Base-by-base conservation (phyloP, 139 green algal species). In the Pycnococcus provasolii region DNA sequence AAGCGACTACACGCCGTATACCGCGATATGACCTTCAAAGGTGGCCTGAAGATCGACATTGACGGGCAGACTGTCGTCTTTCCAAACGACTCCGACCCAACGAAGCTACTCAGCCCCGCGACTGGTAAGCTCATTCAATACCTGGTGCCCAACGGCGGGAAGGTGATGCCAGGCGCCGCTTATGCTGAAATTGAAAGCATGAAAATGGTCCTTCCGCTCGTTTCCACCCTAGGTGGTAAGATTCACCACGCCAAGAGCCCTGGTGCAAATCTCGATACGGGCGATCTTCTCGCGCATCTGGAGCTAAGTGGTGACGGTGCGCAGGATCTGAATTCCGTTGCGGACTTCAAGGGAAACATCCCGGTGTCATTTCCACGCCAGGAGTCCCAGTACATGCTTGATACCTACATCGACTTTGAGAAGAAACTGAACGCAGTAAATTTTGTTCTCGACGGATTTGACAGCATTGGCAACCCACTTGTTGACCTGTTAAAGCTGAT, bases 111-210 rank as follows among this genome's bases (percentile, higher is more conserved):
- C 45, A 77, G 77, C 1, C 62, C 73, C 6, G 75, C 74, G 2
- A 53, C 73, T 1, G 81, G 77, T 37, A 83, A 84, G 58, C 69
- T 85, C 8, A n/a, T 85, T 2, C 57, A 70, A 6, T 81, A 73
- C 51, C 66, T 85, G 8, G 73, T 81, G 11, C 39, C 58, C 4
- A 69, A 82, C 46, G 52, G 4, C 77, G 77, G 15, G 57, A 55
- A 55, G 50, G 11, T 13, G 11, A 55, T 55, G 11, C 50, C 50
- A 11, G 50, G 50, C 50, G 50, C 50, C 13, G 50, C 26, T 26
- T 96, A 90, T 64, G 88, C 86, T 4, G 88, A 94, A 71, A 70
- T 91, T 15, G 84, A 90, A 73, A 89, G 95, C 1, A 95, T 96
- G 90, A 95, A 96, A 79, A 96, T 94, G 83, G 70, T 95, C 69